Base-by-base conservation (phyloP, 2,329 filamentous ascomycete species). In the Tolypocladium album region DNA sequence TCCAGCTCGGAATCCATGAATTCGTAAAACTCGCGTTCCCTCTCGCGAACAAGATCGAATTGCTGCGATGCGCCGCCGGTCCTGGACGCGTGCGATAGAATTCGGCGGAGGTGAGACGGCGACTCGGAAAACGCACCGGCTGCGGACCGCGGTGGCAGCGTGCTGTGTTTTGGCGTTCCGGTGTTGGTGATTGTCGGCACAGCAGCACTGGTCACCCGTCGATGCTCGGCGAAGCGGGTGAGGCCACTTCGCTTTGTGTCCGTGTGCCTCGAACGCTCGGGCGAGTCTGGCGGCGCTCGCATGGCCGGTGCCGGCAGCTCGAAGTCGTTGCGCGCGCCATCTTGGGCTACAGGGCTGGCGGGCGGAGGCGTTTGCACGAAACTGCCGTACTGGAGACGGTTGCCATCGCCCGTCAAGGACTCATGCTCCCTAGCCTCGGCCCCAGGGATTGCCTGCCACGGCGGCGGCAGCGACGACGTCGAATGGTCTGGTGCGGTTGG, bases 1-100 rank as follows among this genome's bases (percentile, higher is more conserved):
- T 87, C 81, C 17, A 99, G 78, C 74, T 99, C 89, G 12, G 77
- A 78, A 66, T 97, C 90, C 58, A 99, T 78, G 68, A 94, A 99
- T 0, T 79, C 75, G 71, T 92, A 93, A 70, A 99, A 97, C 17
- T 96, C 90, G n/a, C 82, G 82, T 71, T 96, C 87, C 22, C 86
- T 82, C 60, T 86, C 79, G 53, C 89, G 88, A 4, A 95, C 80
- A 45, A 90, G 82, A 50, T 85, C 81, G 34, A 82, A 69, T 31
- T 76, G 72, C 57, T 79, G 71, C 68, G 79, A 64, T 53, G 76
- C 70, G 69, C 75, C 69, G 59, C 82, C 73, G 65, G 74, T 64
- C 72, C 74, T 71, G 59, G 75, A 59, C 7, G 68, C 66, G 36
- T 73, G 70, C 0, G 75, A 71, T 20, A 76, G 69, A 7, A 76